These are phyloP conservation scores for Angomonas deanei DNA, from an alignment of 208 protist species.

Conservation along the genomic window DNA sequence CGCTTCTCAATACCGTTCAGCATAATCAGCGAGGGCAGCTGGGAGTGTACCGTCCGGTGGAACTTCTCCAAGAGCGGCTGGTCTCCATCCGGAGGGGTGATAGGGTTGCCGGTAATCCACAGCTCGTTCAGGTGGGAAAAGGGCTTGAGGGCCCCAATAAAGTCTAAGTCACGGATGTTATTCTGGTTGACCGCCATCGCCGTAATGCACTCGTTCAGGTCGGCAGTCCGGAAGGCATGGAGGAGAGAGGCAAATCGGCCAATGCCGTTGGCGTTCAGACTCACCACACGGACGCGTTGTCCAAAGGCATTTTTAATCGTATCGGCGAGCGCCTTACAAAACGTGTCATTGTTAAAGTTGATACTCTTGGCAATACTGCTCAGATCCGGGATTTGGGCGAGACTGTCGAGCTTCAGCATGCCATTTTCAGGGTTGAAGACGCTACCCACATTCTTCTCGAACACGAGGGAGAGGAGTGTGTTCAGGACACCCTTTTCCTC, in stretches of 20 bases:
- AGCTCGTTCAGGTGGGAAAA: slow-evolving; percentile 66
- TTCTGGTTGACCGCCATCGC: slow-evolving; percentile 72
- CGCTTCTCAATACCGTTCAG: slow-evolving; percentile 54
- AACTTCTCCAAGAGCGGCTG: slow-evolving; percentile 25
- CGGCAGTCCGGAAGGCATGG: slow-evolving; percentile 44
- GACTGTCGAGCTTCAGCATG: slow-evolving; percentile 58
- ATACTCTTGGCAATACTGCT: slow-evolving; percentile 55
- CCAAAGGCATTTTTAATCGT: slow-evolving; percentile 64
- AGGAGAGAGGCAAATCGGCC: slow-evolving; percentile 50
- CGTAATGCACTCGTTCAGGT: slow-evolving; percentile 59
- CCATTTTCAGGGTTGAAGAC: slow-evolving; percentile 48
- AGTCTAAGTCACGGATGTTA: slow-evolving; percentile 46
- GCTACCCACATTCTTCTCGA: slow-evolving; percentile 50
- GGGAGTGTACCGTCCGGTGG: slow-evolving; percentile 26
- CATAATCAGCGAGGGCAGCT: slow-evolving; percentile 49
- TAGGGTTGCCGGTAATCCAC: slow-evolving; percentile 59
- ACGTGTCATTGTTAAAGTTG: slow-evolving; percentile 79
- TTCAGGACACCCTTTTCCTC: slow-evolving; percentile 82
- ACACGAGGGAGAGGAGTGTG: slow-evolving; percentile 63
- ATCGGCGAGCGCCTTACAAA: slow-evolving; percentile 64
- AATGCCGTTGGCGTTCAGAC: slow-evolving; percentile 72
- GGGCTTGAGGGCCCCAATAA: slow-evolving; percentile 51
- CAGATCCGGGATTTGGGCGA: slow-evolving; percentile 49
- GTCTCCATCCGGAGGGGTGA: slow-evolving; percentile 17
- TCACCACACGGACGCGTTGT: slow-evolving; percentile 45